Conservation (phyloP, 768 basidiomycete species). For the Lyophyllum atratum region DNA sequence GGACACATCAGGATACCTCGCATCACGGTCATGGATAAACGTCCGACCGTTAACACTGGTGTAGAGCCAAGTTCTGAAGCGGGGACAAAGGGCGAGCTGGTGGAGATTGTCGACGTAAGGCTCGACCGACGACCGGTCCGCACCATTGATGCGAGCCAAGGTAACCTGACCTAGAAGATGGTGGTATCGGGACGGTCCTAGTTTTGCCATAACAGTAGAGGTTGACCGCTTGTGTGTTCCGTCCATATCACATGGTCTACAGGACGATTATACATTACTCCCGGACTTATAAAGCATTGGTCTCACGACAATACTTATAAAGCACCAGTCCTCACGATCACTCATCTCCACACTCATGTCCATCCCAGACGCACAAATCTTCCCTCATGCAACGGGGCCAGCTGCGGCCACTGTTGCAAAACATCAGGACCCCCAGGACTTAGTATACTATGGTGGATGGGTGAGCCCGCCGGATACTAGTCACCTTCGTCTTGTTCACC, state of each 20-base stretch:
- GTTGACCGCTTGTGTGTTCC: neutral
- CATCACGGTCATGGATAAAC: conserved; percentile 57
- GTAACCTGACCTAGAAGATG: conserved; percentile 17
- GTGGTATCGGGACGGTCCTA: conserved; percentile 30
- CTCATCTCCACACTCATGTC: conserved; percentile 28
- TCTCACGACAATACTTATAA: neutral
- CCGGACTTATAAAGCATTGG: conserved; percentile 2
- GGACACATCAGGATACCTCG: conserved; percentile 64
- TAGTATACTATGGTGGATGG: conserved; percentile 66
- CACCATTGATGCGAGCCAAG: conserved; percentile 6
- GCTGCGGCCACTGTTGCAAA: conserved; percentile 53
- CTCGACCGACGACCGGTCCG: conserved; percentile 30
- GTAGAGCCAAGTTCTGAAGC: conserved; percentile 26
- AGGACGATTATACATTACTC: conserved; percentile 3
- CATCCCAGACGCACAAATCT: conserved; percentile 53
- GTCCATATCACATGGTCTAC: neutral
- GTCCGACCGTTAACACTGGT: conserved; percentile 34
- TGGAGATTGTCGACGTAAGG: conserved; percentile 57
- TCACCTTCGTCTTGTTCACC: conserved; percentile 5
- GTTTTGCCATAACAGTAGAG: conserved; percentile 29
- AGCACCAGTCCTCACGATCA: neutral
- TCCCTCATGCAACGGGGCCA: conserved; percentile 57
- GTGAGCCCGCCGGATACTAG: conserved; percentile 29
- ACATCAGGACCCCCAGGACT: conserved; percentile 52
- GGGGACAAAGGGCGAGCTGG: conserved; percentile 43